These are phyloP conservation scores for Pestalotiopsis sp. DNA, from an alignment of 2,329 filamentous ascomycete genomes.

Conservation along the genomic window DNA sequence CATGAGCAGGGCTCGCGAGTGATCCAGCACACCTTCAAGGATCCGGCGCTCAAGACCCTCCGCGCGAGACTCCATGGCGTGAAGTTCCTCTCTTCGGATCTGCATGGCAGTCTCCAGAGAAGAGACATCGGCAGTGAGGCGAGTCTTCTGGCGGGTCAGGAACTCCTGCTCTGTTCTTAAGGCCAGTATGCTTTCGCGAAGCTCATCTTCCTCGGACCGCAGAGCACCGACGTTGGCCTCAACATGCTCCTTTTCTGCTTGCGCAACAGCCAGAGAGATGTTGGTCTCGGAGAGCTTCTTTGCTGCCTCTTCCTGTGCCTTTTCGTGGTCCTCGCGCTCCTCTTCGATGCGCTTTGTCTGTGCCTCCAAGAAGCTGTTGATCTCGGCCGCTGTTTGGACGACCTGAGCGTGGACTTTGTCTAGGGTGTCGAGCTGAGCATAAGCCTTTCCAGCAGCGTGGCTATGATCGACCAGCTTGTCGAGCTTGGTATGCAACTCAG, in stretches of 20 bases:
- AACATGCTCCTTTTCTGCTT: slow-evolving; percentile 65
- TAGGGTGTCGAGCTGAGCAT: slow-evolving; percentile 77
- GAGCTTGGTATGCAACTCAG: slow-evolving; percentile 49
- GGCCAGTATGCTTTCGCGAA: slow-evolving; percentile 56
- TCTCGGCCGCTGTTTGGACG: slow-evolving; percentile 78
- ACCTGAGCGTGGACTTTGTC: slow-evolving; percentile 90
- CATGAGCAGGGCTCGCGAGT: slow-evolving; percentile 88
- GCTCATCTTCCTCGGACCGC: slow-evolving; percentile 52
- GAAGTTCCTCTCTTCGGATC: slow-evolving; percentile 87
- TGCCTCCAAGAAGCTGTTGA: slow-evolving; percentile 77
- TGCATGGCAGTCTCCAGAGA: slow-evolving; percentile 88
- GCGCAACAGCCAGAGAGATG: slow-evolving; percentile 75
- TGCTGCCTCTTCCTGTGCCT: slow-evolving; percentile 75
- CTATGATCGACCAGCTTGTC: slow-evolving; percentile 64
- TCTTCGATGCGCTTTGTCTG: slow-evolving; percentile 76
- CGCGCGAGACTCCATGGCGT: slow-evolving; percentile 86
- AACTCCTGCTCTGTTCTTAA: slow-evolving; percentile 73
- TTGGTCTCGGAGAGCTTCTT: slow-evolving; percentile 77
- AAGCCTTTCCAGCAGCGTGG: slow-evolving; percentile 67
- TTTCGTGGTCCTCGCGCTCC: slow-evolving; percentile 77
- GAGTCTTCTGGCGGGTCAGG: slow-evolving; percentile 75
- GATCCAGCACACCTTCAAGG: slow-evolving; percentile 92
- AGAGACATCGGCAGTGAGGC: slow-evolving; percentile 82
- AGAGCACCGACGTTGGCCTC: slow-evolving; percentile 55
- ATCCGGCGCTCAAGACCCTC: slow-evolving; percentile 90